Percentiles rank a stretch among this genome's conserved stretches.
These are phyloP conservation scores for Saccharata proteae DNA, from an alignment of 2,329 filamentous ascomycete genomes.

Conservation along the genomic window DNA sequence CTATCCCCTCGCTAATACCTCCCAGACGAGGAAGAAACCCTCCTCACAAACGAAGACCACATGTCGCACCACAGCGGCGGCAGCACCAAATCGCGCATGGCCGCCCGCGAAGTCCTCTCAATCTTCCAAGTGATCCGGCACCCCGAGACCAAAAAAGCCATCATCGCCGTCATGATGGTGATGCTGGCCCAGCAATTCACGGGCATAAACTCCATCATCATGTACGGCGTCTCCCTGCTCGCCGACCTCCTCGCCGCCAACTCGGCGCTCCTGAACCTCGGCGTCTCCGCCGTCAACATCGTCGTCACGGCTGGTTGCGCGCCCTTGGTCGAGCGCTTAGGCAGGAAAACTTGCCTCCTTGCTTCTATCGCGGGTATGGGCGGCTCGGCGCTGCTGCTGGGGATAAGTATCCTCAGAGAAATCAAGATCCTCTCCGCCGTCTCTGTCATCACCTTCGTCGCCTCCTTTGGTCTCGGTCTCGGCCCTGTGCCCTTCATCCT, in stretches of 20 bases:
- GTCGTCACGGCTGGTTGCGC: constrained; percentile 70
- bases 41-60: constrained; percentile 39
- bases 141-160: constrained; percentile 62
- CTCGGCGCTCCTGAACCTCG: constrained; percentile 72
- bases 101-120: constrained; percentile 23
- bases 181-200: constrained; percentile 87
- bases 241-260: constrained; percentile 68
- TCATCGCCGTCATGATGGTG: constrained; percentile 79
- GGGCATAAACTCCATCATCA: constrained; percentile 89
- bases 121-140: constrained; percentile 50
- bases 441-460: constrained; percentile 74
- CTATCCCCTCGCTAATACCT: constrained; percentile 13
- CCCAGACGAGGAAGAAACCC: constrained; percentile 55
- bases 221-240: constrained; percentile 92
- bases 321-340: constrained; percentile 74
- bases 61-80: constrained; percentile 15
- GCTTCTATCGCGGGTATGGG: constrained; percentile 79
- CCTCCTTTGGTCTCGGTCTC: constrained; percentile 78
- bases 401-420: constrained; percentile 63
- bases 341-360: constrained; percentile 75
- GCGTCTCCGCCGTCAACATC: constrained; percentile 79
- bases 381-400: constrained; percentile 61
- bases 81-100: constrained; percentile 9
- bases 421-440: constrained; percentile 67
- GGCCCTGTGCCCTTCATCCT: constrained; percentile 94